Percentiles rank a stretch among this genome's conserved stretches.
Conservation (phyloP, 177 flowering plant genomes). For the Vitis hybrid region DNA sequence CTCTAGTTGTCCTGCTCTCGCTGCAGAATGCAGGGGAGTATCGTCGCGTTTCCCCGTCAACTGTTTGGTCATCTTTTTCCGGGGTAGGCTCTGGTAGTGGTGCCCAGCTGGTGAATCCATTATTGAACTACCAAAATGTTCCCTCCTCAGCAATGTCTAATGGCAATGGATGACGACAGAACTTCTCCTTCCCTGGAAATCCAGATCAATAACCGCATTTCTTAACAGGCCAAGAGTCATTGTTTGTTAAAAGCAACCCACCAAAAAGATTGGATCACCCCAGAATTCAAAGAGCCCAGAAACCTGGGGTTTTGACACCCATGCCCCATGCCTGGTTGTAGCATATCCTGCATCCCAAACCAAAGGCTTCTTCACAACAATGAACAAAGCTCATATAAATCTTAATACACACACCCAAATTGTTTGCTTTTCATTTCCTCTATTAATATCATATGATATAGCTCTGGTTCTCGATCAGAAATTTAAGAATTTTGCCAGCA, state of each 20-base stretch:
- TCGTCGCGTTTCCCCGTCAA: conserved; percentile 85
- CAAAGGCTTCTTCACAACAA: conserved; percentile 16
- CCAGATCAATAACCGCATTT: conserved; percentile 20
- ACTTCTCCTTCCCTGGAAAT: conserved; percentile 20
- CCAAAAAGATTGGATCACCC: neutral
- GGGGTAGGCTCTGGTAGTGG: conserved; percentile 15
- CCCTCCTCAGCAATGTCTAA: conserved; percentile 5
- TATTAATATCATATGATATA: no score
- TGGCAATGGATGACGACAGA: conserved; percentile 2
- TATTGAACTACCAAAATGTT: conserved; percentile 21
- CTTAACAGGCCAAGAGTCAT: conserved; percentile 5
- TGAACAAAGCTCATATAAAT: neutral
- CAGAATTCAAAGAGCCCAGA: neutral
- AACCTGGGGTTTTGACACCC: conserved; percentile 8
- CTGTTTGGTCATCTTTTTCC: conserved; percentile 85
- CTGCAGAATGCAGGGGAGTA: conserved; percentile 69
- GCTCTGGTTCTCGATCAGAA: no score
- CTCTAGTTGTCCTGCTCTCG: conserved; percentile 58
- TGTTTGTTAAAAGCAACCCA: neutral
- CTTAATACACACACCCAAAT: conserved; percentile 13
- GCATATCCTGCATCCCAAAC: conserved; percentile 18
- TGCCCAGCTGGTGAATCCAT: conserved; percentile 20
- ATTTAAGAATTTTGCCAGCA: no score
- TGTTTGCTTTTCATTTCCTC: no score
- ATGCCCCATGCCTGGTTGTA: conserved; percentile 14